Base-by-base conservation (phyloP, 75 land plant species). In the Picea sitchensis region DNA sequence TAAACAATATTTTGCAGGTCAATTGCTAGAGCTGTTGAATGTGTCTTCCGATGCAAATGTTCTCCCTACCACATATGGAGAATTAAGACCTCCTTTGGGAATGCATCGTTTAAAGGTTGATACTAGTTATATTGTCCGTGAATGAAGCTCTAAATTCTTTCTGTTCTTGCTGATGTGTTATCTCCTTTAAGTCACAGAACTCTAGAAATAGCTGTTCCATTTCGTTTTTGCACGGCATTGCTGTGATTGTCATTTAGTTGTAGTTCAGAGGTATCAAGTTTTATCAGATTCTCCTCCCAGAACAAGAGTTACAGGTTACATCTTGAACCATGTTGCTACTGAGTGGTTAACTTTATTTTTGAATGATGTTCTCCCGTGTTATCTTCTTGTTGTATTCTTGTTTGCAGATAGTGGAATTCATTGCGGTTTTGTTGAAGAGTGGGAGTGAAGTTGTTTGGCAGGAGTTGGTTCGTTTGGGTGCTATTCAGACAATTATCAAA, bases 51-150 rank as follows among this genome's bases (percentile, higher is more conserved):
- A 86, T 36, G 92, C 89, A 58, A 79, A 26, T 38, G 69, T 86
- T 41, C 80, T 98, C 63, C 89, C 81, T 18, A 98, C 98, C 14
- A 95, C 99, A 11, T 98, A 98, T 81, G 99, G 99, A 5, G 89
- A 85, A 76, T 81, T 98, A 67, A 87, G 90, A 69, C 99, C 99
- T 67, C 99, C 99, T 79, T 84, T 98, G 44, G 99, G 99, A 58
- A 98, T 92, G 54, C 96, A 95, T 82, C 91, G 99, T 38, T 68
- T 98, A 59, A 98, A 98, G 98, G 99, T 98, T 21, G n/a, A 31
- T 62, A 23, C 20, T 62, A 11, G 26, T 31, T 56, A 5, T 75
- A 26, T 47, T 13, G 15, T 44, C n/a, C 44, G 12, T n/a, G 44
- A 44, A 71, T 71, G 74, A 5, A 44, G 14, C 26, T 71, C 31